Percentiles rank a stretch among this genome's conserved stretches.
phyloP scores from a whole-genome alignment of 352 stramenopile species.

The Paralagenidium karlingii region DNA sequence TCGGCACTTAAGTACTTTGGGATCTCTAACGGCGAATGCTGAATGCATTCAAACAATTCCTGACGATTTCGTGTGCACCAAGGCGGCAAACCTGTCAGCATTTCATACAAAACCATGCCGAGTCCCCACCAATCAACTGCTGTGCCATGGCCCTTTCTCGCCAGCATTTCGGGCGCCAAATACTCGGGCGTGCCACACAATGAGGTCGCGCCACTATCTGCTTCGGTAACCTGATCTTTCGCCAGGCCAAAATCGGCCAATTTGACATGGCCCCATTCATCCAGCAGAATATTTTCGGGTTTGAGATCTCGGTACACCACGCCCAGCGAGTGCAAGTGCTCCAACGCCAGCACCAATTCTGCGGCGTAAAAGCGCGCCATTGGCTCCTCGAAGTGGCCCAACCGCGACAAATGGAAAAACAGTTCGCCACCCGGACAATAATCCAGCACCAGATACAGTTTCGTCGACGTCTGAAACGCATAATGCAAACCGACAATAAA shows the following conservation, averaged over 20 bases:
- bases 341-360: constrained; percentile 92
- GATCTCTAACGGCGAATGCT: constrained; percentile 67
- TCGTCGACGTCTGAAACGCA: constrained; percentile 93
- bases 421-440: constrained; percentile 97
- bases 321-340: constrained; percentile 90
- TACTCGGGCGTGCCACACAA: constrained; percentile 82
- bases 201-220: constrained; percentile 61
- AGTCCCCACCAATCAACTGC: constrained; percentile 87
- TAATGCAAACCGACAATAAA: constrained; percentile 98
- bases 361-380: constrained; percentile 94
- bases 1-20: constrained; percentile 59
- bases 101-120: constrained; percentile 83
- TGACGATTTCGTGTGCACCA: constrained; percentile 83
- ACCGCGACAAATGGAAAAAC: constrained; percentile 95
- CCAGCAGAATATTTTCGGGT: constrained; percentile 91
- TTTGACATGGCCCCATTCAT: constrained; percentile 93
- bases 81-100: constrained; percentile 75
- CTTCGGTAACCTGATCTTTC: constrained; percentile 88
- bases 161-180: constrained; percentile 74
- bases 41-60: constrained; percentile 70
- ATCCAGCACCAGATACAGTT: constrained; percentile 97
- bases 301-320: constrained; percentile 96
- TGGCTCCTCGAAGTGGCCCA: constrained; percentile 92
- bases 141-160: constrained; percentile 65
- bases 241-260: constrained; percentile 97